A percentile compares a stretch with the other conserved stretches of the same genome.
phyloP scores from a whole-genome alignment of 371 early-diverging fungal species.

The Paraphysoderma sedebokerense region DNA sequence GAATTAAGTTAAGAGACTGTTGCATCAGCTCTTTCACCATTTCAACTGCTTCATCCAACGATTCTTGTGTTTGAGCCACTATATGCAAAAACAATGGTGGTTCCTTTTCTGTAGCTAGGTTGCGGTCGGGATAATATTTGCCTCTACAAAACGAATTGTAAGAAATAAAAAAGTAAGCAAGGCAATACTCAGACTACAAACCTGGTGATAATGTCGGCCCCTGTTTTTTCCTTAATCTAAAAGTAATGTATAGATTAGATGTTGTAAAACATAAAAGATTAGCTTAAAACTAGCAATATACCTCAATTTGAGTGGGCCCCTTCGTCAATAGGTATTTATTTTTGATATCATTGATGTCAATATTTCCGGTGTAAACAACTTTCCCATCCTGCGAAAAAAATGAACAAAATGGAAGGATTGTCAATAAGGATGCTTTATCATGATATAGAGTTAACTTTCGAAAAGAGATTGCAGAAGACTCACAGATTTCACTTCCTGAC shows the following conservation, averaged over 20 bases:
- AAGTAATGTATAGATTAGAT: not conserved
- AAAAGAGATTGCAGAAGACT: no score
- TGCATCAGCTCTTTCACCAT: conserved; percentile 56
- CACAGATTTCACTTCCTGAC: no score
- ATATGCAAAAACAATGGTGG: conserved; percentile 66
- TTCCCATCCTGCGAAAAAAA: no score
- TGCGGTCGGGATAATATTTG: conserved; percentile 55
- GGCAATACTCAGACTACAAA: not conserved
- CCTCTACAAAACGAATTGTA: conserved; percentile 72
- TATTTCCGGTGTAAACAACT: conserved; percentile 26
- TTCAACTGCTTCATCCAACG: conserved; percentile 46
- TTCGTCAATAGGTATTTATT: conserved; percentile 65
- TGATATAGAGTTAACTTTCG: no score
- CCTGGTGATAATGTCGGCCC: conserved; percentile 21
- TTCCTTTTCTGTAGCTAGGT: conserved; percentile 44
- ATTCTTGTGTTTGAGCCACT: conserved; percentile 41
- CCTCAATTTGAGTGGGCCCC: conserved; percentile 46
- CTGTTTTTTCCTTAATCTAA: conserved; percentile 47
- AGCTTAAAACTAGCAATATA: conserved; percentile 1
- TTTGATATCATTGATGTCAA: conserved; percentile 63
- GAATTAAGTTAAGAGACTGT: conserved; percentile 14
- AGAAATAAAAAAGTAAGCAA: conserved; percentile 27
- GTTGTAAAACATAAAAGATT: not conserved
- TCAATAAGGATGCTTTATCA: no score
- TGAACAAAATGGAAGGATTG: no score